Evolutionary conservation across 768 basidiomycete species (phyloP), one percentile per base, ranked within the genome.

Genomic region (Leccinum subgranulosum): DNA sequence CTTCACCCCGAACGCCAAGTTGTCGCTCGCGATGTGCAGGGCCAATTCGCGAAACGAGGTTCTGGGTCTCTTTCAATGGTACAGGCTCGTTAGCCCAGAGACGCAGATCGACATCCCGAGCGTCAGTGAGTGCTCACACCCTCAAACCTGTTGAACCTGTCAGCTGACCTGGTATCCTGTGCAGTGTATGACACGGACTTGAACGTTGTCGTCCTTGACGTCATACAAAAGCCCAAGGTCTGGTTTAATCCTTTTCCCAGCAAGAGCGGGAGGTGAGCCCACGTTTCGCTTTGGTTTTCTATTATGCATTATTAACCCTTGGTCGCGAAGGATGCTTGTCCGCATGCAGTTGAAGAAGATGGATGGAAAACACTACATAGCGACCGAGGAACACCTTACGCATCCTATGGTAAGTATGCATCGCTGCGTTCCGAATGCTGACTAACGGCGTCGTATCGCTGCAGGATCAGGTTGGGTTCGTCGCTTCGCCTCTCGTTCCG

Each of bases 31-130:
- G 0, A 56, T 87, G 27, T 86, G 79, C 73, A 76, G 66, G 0
- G 76, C 79, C n/a, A 75, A 76, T 53, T 85, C 85, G 15, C 76
- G 85, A 52, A 79, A 83, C 17, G 70, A 73, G 19, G 73, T 88
- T 27, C 73, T 87, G 3, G 64, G 83, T 76, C 43, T 66, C 29
- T 86, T 82, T 66, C 83, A 85, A 80, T 87, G 84, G 84, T 85
- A 85, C 66, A 82, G 86, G 51, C 74, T 87, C 33, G 68, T 85
- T 66, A 86, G 84, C 12, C 86, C 85, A 0, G 61, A 68, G 23
- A 74, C 81, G 23, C 68, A 77, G 9, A 61, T 81, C 34, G 59
- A 73, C 2, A 73, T 84, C 3, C 66, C 72, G 8, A 75, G 66
- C 54, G 74, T 83, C 55, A 75, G 83, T 81, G 54, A 71, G 80